phyloP scores from a whole-genome alignment of 768 basidiomycete genomes.

The Psilocybe sp. region DNA sequence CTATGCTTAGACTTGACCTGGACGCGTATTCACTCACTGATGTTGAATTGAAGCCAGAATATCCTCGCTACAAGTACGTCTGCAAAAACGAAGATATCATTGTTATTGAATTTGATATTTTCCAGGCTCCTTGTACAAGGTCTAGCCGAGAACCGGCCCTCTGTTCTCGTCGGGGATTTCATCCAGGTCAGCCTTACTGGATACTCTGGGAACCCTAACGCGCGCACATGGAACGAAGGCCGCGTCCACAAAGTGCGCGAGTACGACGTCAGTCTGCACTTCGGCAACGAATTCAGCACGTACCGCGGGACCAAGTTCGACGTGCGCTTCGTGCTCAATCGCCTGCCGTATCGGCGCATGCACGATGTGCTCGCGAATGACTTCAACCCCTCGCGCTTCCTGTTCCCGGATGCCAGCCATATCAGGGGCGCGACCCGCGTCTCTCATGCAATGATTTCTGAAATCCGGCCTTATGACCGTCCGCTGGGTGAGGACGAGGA shows the following conservation, averaged over 20 bases:
- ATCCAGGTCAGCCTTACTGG: constrained; percentile 31
- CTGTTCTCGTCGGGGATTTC: constrained; percentile 51
- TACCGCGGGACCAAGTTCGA: constrained; percentile 41
- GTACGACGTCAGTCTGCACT: constrained; percentile 43
- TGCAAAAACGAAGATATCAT: too few species aligned
- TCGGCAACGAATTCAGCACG: constrained; percentile 42
- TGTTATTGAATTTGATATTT: too few species aligned
- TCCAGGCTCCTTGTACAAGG: constrained; percentile 50
- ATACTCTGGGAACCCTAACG: constrained; percentile 16
- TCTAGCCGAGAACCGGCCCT: constrained; percentile 56
- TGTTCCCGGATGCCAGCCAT: constrained; percentile 42
- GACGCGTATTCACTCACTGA: constrained; percentile 35
- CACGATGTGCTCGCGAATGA: constrained; percentile 47
- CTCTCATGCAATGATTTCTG: constrained; percentile 14
- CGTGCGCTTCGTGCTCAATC: constrained; percentile 56
- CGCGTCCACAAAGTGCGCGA: constrained; percentile 47
- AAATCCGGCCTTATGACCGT: constrained; percentile 25
- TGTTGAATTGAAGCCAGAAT: constrained; percentile 31
- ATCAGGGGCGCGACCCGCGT: constrained; percentile 16
- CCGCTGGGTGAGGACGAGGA: constrained; percentile 38
- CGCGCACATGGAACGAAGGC: constrained; percentile 36
- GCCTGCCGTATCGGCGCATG: constrained; percentile 50
- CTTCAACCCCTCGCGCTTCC: constrained; percentile 35
- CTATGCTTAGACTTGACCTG: constrained; percentile 31
- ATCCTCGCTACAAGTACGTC: constrained; percentile 46